phyloP scores from a whole-genome alignment of 2,329 filamentous ascomycete species.

The Xylariaceae sp. region DNA sequence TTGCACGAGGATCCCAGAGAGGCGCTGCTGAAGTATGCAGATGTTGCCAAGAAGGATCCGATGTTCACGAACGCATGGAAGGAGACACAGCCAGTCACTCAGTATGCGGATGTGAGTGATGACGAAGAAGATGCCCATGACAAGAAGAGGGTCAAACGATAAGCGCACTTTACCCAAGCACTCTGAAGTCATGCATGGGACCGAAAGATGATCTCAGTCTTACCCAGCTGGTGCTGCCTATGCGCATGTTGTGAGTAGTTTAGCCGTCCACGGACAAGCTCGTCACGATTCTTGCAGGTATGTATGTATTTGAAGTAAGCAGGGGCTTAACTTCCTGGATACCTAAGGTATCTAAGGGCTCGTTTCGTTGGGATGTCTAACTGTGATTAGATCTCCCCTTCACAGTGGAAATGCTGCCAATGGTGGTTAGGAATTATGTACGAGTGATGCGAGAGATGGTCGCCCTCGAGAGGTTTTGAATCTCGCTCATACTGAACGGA shows the following conservation, averaged over 20 bases:
- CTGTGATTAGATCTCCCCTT: not conserved
- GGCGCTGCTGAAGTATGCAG: conserved; percentile 89
- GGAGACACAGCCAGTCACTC: conserved; percentile 82
- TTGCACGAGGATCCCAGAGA: conserved; percentile 93
- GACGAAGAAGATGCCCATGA: conserved; percentile 70
- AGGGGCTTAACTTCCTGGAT: not conserved
- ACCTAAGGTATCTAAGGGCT: not conserved
- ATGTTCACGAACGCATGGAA: conserved; percentile 94
- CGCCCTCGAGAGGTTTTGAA: too few species aligned
- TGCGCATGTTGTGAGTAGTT: not conserved
- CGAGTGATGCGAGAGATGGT: too few species aligned
- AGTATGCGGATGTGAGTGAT: conserved; percentile 86
- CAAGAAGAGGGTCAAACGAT: conserved; percentile 57
- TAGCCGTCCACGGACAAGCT: not conserved
- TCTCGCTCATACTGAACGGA: too few species aligned
- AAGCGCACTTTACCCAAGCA: conserved; percentile 21
- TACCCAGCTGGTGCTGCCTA: not conserved
- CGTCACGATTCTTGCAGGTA: not conserved
- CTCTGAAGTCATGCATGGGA: not conserved
- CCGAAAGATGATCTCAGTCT: not conserved
- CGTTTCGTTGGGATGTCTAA: not conserved
- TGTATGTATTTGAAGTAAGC: conserved; percentile 2
- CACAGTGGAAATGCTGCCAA: too few species aligned
- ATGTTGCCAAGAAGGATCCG: conserved; percentile 86
- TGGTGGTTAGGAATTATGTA: too few species aligned